Conservation (phyloP, 2,329 filamentous ascomycete genomes). For the Exophiala lecanii-corni region DNA sequence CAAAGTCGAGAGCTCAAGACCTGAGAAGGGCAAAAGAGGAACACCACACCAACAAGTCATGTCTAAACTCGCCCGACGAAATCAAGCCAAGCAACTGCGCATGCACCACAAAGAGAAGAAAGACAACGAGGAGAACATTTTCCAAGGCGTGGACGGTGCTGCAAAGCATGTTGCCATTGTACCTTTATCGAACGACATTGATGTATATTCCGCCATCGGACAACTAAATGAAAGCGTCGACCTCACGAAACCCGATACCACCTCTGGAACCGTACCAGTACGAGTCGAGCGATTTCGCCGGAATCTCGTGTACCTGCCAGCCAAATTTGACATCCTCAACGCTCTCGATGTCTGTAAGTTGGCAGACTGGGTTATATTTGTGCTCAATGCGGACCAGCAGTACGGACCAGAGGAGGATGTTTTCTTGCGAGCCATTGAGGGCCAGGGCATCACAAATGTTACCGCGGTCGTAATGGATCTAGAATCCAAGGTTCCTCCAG, state of each 20-base stretch:
- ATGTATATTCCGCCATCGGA: constrained; percentile 62
- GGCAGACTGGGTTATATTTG: constrained; percentile 85
- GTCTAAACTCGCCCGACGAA: constrained; percentile 93
- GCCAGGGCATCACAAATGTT: constrained; percentile 91
- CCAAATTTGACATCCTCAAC: constrained; percentile 67
- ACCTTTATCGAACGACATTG: constrained; percentile 70
- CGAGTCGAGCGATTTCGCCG: constrained; percentile 90
- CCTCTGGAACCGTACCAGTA: constrained; percentile 58
- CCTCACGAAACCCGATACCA: constrained; percentile 60
- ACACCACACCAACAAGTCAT: constrained; percentile 94
- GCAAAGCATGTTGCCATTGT: constrained; percentile 85
- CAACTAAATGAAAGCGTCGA: constrained; percentile 76
- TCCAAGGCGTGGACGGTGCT: constrained; percentile 79
- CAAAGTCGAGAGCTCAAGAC: constrained; percentile 60
- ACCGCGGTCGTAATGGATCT: constrained; percentile 78
- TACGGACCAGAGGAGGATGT: constrained; percentile 81
- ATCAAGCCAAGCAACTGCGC: constrained; percentile 89
- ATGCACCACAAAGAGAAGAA: constrained; percentile 79
- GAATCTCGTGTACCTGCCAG: constrained; percentile 78
- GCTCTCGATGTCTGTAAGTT: constrained; percentile 81
- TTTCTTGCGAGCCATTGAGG: constrained; percentile 80
- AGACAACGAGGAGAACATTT: constrained; percentile 71
- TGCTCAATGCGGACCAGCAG: constrained; percentile 76
- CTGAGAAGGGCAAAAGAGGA: constrained; percentile 69
- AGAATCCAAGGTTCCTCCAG: constrained; percentile 71